Base-by-base conservation (phyloP, 441 rosid species). In the Isatis lusitanica region DNA sequence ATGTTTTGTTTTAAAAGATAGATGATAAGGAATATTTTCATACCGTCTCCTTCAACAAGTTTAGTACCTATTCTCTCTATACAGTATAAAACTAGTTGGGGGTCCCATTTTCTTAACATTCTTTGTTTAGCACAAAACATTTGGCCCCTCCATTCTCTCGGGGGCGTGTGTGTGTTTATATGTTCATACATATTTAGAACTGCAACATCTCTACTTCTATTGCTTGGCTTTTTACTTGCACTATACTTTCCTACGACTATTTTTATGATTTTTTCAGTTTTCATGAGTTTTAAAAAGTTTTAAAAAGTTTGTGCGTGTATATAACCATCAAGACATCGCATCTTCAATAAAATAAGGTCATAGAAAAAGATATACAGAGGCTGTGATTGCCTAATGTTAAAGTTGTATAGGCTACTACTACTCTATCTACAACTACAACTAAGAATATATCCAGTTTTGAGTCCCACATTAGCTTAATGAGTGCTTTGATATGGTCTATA, bases 61-160 rank as follows among this genome's bases (percentile, higher is more conserved):
- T 78, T 68, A 74, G 81, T 73, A 78, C 65, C 18, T 73, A 63
- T 77, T 72, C 77, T 72, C 64, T 65, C 28, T 53, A 51, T 13
- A 61, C 48, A 60, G 66, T 77, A 71, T 66, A 77, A 72, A 77
- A 60, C 61, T 26, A 66, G 52, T 46, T 17, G 74, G 66, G 80
- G 77, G 77, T 61, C 77, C 80, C 80, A 66, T 77, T 30, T 36
- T 59, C 76, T 66, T 64, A 67, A 12, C 63, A 64, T 71, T 66
- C 70, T 72, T 66, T 77, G 74, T 43, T 77, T 66, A 65, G 59
- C 80, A 33, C 76, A 58, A 71, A 74, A 71, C 80, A 71, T 36
- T 59, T 21, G 74, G 74, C 39, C 74, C 73, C 74, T 71, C 59
- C 63, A 57, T 65, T 62, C 28, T 70, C 39, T 50, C 50, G 2